These are phyloP conservation scores for Malus hybrid DNA, from an alignment of 331 rosid genomes.

Conservation along the genomic window DNA sequence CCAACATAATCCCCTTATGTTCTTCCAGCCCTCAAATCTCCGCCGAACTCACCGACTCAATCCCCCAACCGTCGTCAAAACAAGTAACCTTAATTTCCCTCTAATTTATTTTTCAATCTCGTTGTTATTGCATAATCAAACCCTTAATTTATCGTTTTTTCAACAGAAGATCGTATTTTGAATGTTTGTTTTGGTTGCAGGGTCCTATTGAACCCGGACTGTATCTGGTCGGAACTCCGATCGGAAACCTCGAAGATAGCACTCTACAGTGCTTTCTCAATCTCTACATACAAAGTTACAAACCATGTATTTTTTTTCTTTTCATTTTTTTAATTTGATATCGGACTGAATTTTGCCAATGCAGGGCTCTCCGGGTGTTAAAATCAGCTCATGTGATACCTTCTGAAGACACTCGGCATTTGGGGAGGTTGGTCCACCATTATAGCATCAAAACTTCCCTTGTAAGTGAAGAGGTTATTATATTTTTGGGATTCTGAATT, in stretches of 20 bases:
- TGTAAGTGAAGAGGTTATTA: constrained; percentile 30
- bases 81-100: constrained; percentile 25
- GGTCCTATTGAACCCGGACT: constrained; percentile 62
- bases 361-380: constrained; percentile 77
- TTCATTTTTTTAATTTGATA: background rate
- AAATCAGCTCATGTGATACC: constrained; percentile 74
- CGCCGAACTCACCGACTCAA: constrained; percentile 9
- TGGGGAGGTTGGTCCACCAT: constrained; percentile 77
- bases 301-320: background rate
- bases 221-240: constrained; percentile 87
- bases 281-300: background rate
- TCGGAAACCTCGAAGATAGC: constrained; percentile 74
- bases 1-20: constrained; percentile 22
- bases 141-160: background rate
- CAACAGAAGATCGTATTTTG: background rate
- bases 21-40: constrained; percentile 27
- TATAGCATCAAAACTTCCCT: constrained; percentile 79
- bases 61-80: constrained; percentile 34
- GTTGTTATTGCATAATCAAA: background rate
- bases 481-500: background rate
- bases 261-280: constrained; percentile 53
- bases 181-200: constrained; percentile 11
- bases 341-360: background rate
- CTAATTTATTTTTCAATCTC: background rate
- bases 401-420: constrained; percentile 90